Conservation (phyloP, 2,329 filamentous ascomycete genomes). For the Metarhizium guizhouense region DNA sequence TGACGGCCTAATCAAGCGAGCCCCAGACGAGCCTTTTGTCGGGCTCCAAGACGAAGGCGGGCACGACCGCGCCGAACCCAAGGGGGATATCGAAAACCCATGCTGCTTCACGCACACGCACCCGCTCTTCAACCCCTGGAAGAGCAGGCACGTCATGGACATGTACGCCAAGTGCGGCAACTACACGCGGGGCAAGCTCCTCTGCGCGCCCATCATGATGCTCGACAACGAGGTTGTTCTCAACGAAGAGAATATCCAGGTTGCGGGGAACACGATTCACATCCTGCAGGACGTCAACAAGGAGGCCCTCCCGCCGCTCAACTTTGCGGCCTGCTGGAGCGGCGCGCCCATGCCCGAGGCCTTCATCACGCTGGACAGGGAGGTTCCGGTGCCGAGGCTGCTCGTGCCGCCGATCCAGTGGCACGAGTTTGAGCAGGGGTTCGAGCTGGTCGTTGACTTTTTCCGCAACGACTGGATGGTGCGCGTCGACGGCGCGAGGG, state of each 20-base stretch:
- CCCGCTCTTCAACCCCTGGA: background rate
- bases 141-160: background rate
- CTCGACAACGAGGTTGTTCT: background rate
- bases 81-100: background rate
- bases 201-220: background rate
- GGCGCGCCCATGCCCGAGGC: background rate
- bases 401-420: conserved; percentile 1
- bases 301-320: background rate
- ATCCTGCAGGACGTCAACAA: background rate
- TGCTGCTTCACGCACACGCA: background rate
- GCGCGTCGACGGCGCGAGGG: background rate
- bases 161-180: background rate
- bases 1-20: background rate
- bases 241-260: background rate
- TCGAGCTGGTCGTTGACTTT: background rate
- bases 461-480: conserved; percentile 2
- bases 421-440: background rate
- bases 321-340: conserved; percentile 1
- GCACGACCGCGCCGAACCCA: background rate
- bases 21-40: background rate
- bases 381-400: background rate
- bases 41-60: background rate
- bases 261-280: background rate
- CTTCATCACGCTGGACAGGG: background rate
- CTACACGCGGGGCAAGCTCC: background rate